These are phyloP conservation scores for Xylaria acuta DNA, from an alignment of 495 filamentous ascomycete genomes.

Conservation along the genomic window DNA sequence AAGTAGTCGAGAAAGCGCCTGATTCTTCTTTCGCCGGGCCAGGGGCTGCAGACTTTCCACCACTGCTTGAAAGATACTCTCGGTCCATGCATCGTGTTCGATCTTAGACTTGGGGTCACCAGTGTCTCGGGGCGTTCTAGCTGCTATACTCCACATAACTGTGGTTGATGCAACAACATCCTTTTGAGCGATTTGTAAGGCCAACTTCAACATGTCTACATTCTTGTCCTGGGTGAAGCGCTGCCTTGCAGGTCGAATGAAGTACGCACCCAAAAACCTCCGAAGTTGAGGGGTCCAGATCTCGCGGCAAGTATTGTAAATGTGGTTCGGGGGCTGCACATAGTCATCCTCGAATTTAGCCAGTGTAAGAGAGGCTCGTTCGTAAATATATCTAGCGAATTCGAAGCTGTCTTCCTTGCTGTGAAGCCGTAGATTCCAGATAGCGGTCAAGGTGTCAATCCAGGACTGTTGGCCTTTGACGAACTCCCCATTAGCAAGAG, in stretches of 20 bases:
- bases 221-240: conserved; percentile 57
- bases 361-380: conserved; percentile 39
- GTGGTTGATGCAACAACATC: conserved; percentile 47
- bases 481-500: conserved; percentile 33
- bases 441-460: conserved; percentile 43
- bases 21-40: conserved; percentile 27
- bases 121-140: conserved; percentile 59
- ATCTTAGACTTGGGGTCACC: conserved; percentile 60
- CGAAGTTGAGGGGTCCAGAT: conserved; percentile 58
- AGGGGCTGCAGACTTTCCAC: conserved; percentile 29
- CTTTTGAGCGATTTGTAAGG: conserved; percentile 41
- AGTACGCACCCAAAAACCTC: conserved; percentile 68
- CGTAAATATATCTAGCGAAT: conserved; percentile 48
- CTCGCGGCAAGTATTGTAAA: conserved; percentile 21
- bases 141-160: conserved; percentile 64
- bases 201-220: conserved; percentile 41
- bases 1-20: conserved; percentile 34
- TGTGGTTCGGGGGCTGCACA: conserved; percentile 28
- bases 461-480: conserved; percentile 44
- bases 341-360: conserved; percentile 39
- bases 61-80: conserved; percentile 64
- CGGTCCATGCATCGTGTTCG: conserved; percentile 69
- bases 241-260: conserved; percentile 70
- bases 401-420: conserved; percentile 46
- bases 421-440: conserved; percentile 54